phyloP scores from a whole-genome alignment of 2,329 filamentous ascomycete species.

The Phaeosphaeria sp. region DNA sequence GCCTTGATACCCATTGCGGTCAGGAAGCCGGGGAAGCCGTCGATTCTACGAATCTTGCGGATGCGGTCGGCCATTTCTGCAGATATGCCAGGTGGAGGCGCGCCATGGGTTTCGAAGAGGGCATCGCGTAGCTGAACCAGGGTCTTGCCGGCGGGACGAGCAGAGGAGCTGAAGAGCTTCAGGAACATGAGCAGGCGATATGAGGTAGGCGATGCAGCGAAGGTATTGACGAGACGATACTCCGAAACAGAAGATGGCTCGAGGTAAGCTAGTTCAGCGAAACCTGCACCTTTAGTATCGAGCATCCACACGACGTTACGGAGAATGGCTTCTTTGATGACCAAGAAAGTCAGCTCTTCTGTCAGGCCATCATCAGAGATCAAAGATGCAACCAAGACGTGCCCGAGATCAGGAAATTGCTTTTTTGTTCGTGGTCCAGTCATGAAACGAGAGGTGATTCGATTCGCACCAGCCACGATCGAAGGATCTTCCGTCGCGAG shows the following conservation, averaged over 20 bases:
- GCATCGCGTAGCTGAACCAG: slow-evolving; percentile 52
- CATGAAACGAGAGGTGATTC: slow-evolving; percentile 48
- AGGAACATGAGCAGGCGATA: slow-evolving; percentile 62
- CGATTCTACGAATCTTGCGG: slow-evolving; percentile 52
- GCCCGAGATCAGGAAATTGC: slow-evolving; percentile 56
- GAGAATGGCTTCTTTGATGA: slow-evolving; percentile 58
- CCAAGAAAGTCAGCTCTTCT: slow-evolving; percentile 47
- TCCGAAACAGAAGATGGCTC: slow-evolving; percentile 51
- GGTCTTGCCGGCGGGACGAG: slow-evolving; percentile 46
- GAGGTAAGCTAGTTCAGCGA: slow-evolving; percentile 56
- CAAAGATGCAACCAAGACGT: slow-evolving; percentile 56
- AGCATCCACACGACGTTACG: slow-evolving; percentile 62
- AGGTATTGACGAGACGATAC: slow-evolving; percentile 58
- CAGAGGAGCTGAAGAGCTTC: slow-evolving; percentile 57
- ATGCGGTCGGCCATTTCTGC: slow-evolving; percentile 52
- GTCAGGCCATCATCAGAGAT: slow-evolving; percentile 55
- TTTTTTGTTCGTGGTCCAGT: slow-evolving; percentile 50
- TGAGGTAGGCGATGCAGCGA: slow-evolving; percentile 54
- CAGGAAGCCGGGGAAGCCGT: slow-evolving; percentile 54
- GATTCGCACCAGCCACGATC: slow-evolving; percentile 52
- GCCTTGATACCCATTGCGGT: slow-evolving; percentile 51
- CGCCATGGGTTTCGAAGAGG: slow-evolving; percentile 57
- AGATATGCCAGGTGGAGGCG: slow-evolving; percentile 52
- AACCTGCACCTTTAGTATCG: slow-evolving; percentile 41
- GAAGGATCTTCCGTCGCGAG: slow-evolving; percentile 48